Evolutionary conservation across 176 grass and related monocot species (phyloP).

Genomic region (Phyllostachys edulis): DNA sequence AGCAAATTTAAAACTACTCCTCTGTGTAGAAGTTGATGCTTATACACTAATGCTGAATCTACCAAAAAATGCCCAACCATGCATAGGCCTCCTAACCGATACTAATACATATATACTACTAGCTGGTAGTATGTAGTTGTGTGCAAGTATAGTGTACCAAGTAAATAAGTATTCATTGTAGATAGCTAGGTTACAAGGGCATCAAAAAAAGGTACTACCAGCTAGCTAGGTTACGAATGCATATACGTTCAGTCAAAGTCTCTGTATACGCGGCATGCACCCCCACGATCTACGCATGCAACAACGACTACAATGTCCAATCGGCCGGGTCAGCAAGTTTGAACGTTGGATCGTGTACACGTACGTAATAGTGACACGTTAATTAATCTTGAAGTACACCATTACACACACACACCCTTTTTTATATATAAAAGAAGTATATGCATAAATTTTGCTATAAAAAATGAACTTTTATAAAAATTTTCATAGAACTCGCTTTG

Average conservation of each 20-base stretch:
- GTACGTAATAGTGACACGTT: not conserved
- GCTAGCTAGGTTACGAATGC: not conserved
- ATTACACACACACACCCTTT: too few species aligned
- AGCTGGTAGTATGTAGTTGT: not conserved
- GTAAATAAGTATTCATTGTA: not conserved
- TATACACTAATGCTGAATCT: constrained; percentile 19
- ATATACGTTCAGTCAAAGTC: not conserved
- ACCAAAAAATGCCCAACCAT: constrained; percentile 11
- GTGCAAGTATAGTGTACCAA: constrained; percentile 25
- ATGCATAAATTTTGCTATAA: too few species aligned
- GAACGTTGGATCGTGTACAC: not conserved
- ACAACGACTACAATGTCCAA: not conserved
- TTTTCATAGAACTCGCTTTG: too few species aligned
- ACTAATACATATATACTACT: too few species aligned
- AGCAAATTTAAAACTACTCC: not conserved
- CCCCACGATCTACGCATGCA: not conserved
- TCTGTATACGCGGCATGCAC: not conserved
- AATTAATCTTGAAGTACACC: not conserved
- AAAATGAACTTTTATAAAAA: too few species aligned
- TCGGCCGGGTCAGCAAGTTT: not conserved
- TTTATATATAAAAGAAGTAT: too few species aligned
- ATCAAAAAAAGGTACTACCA: not conserved
- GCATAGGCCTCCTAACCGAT: too few species aligned
- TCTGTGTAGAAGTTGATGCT: constrained; percentile 26
- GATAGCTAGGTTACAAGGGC: not conserved